Base-by-base conservation (phyloP, 306 rosid genomes). In the Prunus mume region DNA sequence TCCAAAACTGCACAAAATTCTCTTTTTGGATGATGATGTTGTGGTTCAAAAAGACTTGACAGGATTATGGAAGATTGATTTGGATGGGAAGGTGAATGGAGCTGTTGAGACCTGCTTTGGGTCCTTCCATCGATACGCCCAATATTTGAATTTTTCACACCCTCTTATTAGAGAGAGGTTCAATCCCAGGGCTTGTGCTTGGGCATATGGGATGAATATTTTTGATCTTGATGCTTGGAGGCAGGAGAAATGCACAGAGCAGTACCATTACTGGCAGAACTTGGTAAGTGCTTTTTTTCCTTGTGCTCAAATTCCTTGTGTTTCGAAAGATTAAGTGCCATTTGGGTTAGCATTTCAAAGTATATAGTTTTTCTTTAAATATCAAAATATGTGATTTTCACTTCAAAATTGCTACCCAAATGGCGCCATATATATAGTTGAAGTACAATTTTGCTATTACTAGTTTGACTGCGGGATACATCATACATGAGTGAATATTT, bases 21-120 rank as follows among this genome's bases (percentile, higher is more conserved):
- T 96, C 58, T 86, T 92, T 20, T 74, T 96, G 86, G 99, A 96
- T 57, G 99, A 92, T 65, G 99, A 96, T 75, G 93, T 95, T 13
- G 99, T 92, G 82, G 97, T 95, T 81, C 99, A 95, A 80, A 95
- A 92, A 73, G 99, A 92, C 75, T 83, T 96, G 77, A 92, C 97
- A 14, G 90, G 93, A 51, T 87, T 96, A 76, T 96, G 99, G 99
- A 90, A 83, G 74, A 91, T 92, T 69, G 97, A 91, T 86, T 74
- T 96, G 84, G 99, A 92, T 51, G 99, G 97, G 73, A 92, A 85
- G 86, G 98, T 92, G 63, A 96, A 92, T 65, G 99, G 99, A 76
- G 99, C 99, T 12, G 97, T 96, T 43, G 98, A 96, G 93, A 88
- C 90, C 38, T 96, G 99, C 89, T 92, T 96, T 28, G 99, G 99